Evolutionary conservation across 805 yeast species (phyloP), one percentile per base, ranked within the genome.

Genomic region (Sugiyamaella boreocaroliniensis): DNA sequence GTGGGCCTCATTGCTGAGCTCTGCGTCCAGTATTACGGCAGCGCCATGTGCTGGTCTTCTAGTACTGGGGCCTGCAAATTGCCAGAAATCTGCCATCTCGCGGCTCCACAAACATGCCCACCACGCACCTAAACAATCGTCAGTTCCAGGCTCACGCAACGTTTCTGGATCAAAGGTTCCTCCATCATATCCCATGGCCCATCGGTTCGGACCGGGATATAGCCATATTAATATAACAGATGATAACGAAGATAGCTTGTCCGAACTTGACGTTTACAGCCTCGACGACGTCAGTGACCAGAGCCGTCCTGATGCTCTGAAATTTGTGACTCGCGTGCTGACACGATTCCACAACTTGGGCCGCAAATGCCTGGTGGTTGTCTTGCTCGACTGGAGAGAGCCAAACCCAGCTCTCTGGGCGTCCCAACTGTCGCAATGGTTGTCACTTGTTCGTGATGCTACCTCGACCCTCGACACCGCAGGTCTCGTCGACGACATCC

Each of bases 181-280:
- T 14, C 46, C 46, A 2, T 29, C 45, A 4, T 40, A 43, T 20
- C 29, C 26, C 2, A 41, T 50, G 8, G 57, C 62, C 15, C 60
- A 57, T 32, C 56, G 52, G 10, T 51, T 61, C 43, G 61, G 59
- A 3, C 47, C 62, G 37, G 67, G 68, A 14, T 65, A 64, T 49
- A 44, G 61, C 12, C 65, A 52, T 49, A 22, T 58, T 7, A 67
- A 63, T 15, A 59, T 62, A 37, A 44, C 46, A 15, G 68, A 64
- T 44, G 53, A 49, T 2, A 60, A 63, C 8, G 65, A 63, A 47
- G 60, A 51, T 20, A 47, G 49, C 20, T 40, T 58, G 15, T 49
- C 61, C 2, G 59, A 56, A 45, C 47, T 59, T 15, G 61, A 58
- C 37, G 46, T 59, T 20, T 52, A 54, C 47, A 59, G 59, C 3